Evolutionary conservation across 257 asterid genomes (phyloP).

Genomic region (Fraxinus excelsior): DNA sequence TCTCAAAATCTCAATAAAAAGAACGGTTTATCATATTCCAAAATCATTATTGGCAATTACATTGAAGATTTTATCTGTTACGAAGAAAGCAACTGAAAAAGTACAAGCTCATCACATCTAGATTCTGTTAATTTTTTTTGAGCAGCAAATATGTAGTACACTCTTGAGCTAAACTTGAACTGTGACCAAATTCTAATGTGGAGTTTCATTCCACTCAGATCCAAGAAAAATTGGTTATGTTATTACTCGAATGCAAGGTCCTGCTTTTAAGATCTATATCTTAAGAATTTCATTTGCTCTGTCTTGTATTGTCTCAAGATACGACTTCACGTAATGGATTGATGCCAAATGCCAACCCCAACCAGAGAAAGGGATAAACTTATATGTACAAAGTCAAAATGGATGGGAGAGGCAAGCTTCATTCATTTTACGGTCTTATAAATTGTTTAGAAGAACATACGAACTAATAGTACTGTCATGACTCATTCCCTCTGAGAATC

Average conservation of each 20-base stretch:
- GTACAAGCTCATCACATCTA: not conserved
- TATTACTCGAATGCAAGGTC: not conserved
- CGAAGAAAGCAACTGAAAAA: not conserved
- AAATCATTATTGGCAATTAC: not conserved
- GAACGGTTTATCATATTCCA: not conserved
- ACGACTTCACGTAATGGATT: not conserved
- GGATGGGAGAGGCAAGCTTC: not conserved
- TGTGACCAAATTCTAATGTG: not conserved
- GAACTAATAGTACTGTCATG: not conserved
- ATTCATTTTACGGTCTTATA: not conserved
- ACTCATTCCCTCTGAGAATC: not conserved
- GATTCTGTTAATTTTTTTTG: not conserved
- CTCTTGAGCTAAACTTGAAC: not conserved
- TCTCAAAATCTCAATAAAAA: not conserved
- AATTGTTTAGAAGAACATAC: not conserved
- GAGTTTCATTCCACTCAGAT: not conserved
- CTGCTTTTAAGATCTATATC: not conserved
- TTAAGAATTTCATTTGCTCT: not conserved
- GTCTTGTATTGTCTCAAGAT: not conserved
- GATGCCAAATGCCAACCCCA: not conserved
- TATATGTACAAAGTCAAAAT: not conserved
- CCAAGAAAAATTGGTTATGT: not conserved
- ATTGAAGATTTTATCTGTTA: not conserved
- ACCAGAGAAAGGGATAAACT: not conserved
- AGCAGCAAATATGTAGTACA: not conserved